Evolutionary conservation across 257 asterid genomes (phyloP), one percentile per base, ranked within the genome.

Genomic region (Prunella vulgaris): DNA sequence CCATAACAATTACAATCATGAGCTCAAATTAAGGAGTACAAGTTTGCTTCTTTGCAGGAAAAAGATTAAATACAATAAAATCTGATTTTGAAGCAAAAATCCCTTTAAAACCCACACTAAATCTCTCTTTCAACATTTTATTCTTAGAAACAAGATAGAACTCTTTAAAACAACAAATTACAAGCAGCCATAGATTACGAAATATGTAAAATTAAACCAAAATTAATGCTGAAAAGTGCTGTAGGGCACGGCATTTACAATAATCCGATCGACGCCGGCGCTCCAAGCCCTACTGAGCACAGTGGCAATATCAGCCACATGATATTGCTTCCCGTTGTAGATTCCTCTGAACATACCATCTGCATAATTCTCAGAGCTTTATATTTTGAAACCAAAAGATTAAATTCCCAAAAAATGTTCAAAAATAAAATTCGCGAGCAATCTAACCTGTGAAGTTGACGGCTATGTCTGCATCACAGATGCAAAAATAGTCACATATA

Each of bases 311-410:
- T 93, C 99, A 44, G 96, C 84, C 9, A 69, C 85, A 60, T 93
- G 99, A 73, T 79, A 80, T 51, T 86, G 95, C 82, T 93, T 93
- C 68, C 99, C 97, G 66, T 93, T 87, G 88, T 93, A 93, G 64
- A 87, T 74, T 73, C 99, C 99, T 84, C 78, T 86, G 70, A 89
- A 93, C 99, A 93, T 93, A 40, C 90, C 81, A 86, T 93, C 99
- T 93, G 86, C 21, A 76, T 28, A 71, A 22, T 53, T 60, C 65
- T 15, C 53, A 10, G 62, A 42, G 61, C 51, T 46, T 73, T 46
- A 37, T 5, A 71, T 5, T 42, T 27, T 2, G n/a, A 38, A 42
- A 57, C 30, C 24, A 51, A 35, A 56, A 20, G 20, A 49, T 13
- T 12, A 24, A 51, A 21, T 74, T 15, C 40, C 37, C 7, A 44